A percentile compares a stretch with the other conserved stretches of the same genome.
Conservation (phyloP, 805 yeast genomes). For the Myxozyma udenii region DNA sequence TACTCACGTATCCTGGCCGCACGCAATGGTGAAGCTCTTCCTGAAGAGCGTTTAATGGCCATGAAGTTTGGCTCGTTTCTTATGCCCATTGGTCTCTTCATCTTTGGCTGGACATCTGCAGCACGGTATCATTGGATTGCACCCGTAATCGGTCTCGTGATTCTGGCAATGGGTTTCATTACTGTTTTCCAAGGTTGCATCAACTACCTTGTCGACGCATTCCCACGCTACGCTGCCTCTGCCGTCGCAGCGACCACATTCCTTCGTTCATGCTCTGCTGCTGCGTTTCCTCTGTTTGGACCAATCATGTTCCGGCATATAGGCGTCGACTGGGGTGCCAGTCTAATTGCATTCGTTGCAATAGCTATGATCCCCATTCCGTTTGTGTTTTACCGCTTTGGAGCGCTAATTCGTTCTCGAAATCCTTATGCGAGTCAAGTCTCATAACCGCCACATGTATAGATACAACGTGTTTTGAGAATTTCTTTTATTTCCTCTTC, state of each 20-base stretch:
- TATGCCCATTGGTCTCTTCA: conserved; percentile 54
- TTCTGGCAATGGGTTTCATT: conserved; percentile 53
- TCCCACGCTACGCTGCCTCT: conserved; percentile 56
- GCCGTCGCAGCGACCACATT: conserved; percentile 65
- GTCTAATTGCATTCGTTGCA: conserved; percentile 51
- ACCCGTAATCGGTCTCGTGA: conserved; percentile 54
- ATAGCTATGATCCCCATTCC: conserved; percentile 55
- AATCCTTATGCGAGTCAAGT: conserved; percentile 23
- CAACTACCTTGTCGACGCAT: conserved; percentile 60
- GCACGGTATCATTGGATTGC: conserved; percentile 49
- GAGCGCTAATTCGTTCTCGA: conserved; percentile 41
- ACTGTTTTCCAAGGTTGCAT: conserved; percentile 57
- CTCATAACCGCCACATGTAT: conserved; percentile 1
- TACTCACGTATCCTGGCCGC: conserved; percentile 34
- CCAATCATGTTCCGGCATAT: conserved; percentile 50
- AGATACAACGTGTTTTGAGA: no score
- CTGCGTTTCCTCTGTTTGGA: conserved; percentile 59
- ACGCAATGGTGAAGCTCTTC: conserved; percentile 48
- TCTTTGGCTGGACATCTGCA: conserved; percentile 61
- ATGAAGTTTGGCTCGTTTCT: conserved; percentile 44
- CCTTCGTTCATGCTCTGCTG: conserved; percentile 57
- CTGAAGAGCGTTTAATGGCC: conserved; percentile 57
- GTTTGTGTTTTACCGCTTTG: conserved; percentile 51
- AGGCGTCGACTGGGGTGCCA: conserved; percentile 54
- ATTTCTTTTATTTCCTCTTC: neutral